Base-by-base conservation (phyloP, 1,284 basidiomycete genomes). In the Caloboletus firmus region DNA sequence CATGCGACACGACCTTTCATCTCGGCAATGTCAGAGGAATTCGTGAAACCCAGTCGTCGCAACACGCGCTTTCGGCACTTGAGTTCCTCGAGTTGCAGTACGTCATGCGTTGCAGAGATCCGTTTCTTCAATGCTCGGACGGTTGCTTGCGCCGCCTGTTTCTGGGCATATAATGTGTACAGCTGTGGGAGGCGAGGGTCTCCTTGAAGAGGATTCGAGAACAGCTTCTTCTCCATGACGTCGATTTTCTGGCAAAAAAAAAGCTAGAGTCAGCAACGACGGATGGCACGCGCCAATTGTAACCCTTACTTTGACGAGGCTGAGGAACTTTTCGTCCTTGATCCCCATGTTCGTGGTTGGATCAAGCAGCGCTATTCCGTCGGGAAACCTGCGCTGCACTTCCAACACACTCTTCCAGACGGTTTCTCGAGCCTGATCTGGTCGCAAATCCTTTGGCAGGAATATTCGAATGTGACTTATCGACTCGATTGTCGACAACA, bases 1-100 rank as follows among this genome's bases (percentile, higher is more conserved):
- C 97, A 99, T 17, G 97, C 97, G 1, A 99, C 97, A 41, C 97
- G 81, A 1, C 97, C 97, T 74, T 99, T 99, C 81, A 96, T 89
- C 69, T 98, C 95, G 13, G 98, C 94, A 50, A 99, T 96, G 69
- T 98, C 97, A 3, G 89, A 83, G 4, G 85, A 72, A 4, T 83
- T 89, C 0, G 94, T 95, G 75, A 99, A 99, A 0, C 91, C 95
- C 4, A 99, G 75, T 34, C 96, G 84, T 32, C 97, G 83, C 15
- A 99, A 80, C 0, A 98, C 95, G 22, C 96, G 90, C 73, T 99
- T 99, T 49, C 97, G 83, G 62, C 87, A 89, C 73, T 97, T 98
- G 66, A 99, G 87, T 72, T 99, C 97, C 72, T 99, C 97, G 49
- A 99, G 83, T 70, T 99, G 96, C 49, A 99, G 76, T 6, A 99